These are phyloP conservation scores for Jacaranda copaia DNA, from an alignment of 257 asterid genomes.

Conservation along the genomic window DNA sequence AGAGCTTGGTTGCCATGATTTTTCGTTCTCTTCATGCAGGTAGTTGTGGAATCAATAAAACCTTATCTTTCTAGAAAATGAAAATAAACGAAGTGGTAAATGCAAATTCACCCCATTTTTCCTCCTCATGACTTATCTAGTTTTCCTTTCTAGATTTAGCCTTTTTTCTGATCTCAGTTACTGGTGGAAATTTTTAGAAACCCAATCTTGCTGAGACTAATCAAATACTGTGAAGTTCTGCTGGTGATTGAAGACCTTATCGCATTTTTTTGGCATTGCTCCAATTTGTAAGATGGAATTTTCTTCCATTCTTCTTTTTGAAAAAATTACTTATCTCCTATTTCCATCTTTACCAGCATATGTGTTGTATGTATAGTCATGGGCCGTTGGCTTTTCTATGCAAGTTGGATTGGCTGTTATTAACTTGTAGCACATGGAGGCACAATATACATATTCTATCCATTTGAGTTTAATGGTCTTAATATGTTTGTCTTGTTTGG, in stretches of 20 bases:
- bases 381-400: constrained; percentile 20
- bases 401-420: constrained; percentile 33
- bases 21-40: constrained; percentile 55
- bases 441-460: constrained; percentile 27
- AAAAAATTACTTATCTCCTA: constrained; percentile 13
- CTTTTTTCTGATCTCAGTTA: constrained; percentile 27
- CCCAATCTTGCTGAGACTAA: constrained; percentile 30
- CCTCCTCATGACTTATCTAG: background rate
- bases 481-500: constrained; percentile 37
- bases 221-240: constrained; percentile 22
- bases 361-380: background rate
- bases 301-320: background rate
- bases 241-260: constrained; percentile 29
- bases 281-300: constrained; percentile 29
- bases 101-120: constrained; percentile 32
- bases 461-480: constrained; percentile 35
- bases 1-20: constrained; percentile 7
- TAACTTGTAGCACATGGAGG: constrained; percentile 25
- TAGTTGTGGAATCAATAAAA: constrained; percentile 93
- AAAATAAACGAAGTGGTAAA: constrained; percentile 37
- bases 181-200: constrained; percentile 27
- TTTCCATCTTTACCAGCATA: constrained; percentile 15
- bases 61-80: constrained; percentile 74
- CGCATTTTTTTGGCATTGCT: constrained; percentile 21
- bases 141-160: constrained; percentile 8